A percentile compares a stretch with the other conserved stretches of the same genome.
Evolutionary conservation across 345 rosid genomes (phyloP).

Genomic region (Camelina hispida): DNA sequence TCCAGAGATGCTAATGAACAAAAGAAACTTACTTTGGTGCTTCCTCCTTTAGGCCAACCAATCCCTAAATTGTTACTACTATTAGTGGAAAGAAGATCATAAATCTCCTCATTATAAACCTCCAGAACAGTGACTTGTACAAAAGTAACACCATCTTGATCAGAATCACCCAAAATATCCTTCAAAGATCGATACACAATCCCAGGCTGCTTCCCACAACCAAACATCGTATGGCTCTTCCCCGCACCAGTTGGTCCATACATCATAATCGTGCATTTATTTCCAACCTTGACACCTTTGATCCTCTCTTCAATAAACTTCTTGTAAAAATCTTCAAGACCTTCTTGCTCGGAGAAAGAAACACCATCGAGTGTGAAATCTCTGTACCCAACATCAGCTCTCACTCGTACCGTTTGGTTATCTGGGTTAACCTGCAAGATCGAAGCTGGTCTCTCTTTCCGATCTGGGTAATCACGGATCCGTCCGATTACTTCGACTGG

Average conservation of each 20-base stretch:
- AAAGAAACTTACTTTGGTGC: slow-evolving; percentile 60
- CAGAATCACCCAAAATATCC: slow-evolving; percentile 71
- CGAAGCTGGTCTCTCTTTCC: slow-evolving; percentile 61
- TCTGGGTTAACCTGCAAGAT: slow-evolving; percentile 67
- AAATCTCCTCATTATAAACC: slow-evolving; percentile 92
- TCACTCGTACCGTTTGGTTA: slow-evolving; percentile 63
- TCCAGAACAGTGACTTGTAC: slow-evolving; percentile 94
- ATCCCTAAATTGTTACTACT: slow-evolving; percentile 68
- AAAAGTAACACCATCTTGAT: slow-evolving; percentile 60
- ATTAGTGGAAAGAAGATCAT: slow-evolving; percentile 77
- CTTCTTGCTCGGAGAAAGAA: slow-evolving; percentile 82
- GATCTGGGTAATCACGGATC: slow-evolving; percentile 69
- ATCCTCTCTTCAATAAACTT: slow-evolving; percentile 79
- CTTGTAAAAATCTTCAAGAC: slow-evolving; percentile 69
- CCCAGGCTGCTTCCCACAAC: slow-evolving; percentile 86
- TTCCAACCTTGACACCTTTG: slow-evolving; percentile 77
- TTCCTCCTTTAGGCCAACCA: slow-evolving; percentile 85
- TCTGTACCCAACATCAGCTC: slow-evolving; percentile 88
- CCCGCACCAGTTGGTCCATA: slow-evolving; percentile 99
- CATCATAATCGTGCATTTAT: slow-evolving; percentile 91
- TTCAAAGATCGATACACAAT: slow-evolving; percentile 77
- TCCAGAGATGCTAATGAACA: not conserved
- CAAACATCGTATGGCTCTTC: slow-evolving; percentile 96
- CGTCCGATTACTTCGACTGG: slow-evolving; percentile 92
- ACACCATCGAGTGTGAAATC: slow-evolving; percentile 90